phyloP scores from a whole-genome alignment of 1,284 basidiomycete species.

The Lentinus polychrous region DNA sequence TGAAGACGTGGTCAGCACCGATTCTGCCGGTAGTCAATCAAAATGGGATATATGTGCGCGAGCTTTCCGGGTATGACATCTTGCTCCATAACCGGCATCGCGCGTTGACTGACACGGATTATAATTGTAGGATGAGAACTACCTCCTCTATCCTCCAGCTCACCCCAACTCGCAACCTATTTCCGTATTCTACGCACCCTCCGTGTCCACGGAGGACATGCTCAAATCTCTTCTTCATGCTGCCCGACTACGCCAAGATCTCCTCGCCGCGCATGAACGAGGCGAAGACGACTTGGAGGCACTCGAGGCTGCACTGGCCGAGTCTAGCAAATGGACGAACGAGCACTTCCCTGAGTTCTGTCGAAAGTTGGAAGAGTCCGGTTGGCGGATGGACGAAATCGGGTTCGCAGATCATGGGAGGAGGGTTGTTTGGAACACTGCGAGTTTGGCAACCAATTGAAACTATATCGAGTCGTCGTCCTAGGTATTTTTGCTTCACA shows the following conservation, averaged over 20 bases:
- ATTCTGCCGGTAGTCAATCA: slow-evolving; percentile 13
- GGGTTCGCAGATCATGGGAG: slow-evolving; percentile 25
- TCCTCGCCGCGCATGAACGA: neutral
- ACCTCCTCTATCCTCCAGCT: slow-evolving; percentile 21
- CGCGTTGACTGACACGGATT: slow-evolving; percentile 4
- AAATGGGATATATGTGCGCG: slow-evolving; percentile 20
- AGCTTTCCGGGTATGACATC: slow-evolving; percentile 20
- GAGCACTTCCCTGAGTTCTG: slow-evolving; percentile 19
- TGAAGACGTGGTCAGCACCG: slow-evolving; percentile 16
- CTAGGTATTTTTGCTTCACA: neutral
- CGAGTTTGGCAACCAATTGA: neutral
- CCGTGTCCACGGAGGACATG: slow-evolving; percentile 22
- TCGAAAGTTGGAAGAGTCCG: slow-evolving; percentile 15
- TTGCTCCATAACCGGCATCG: neutral
- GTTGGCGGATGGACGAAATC: slow-evolving; percentile 25
- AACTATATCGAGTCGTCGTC: neutral
- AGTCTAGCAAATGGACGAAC: slow-evolving; percentile 14
- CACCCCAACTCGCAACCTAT: slow-evolving; percentile 10
- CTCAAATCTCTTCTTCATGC: slow-evolving; percentile 23
- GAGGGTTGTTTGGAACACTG: slow-evolving; percentile 11
- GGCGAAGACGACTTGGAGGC: neutral
- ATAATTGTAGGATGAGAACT: slow-evolving; percentile 19
- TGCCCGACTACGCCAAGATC: slow-evolving; percentile 15
- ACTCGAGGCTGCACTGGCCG: slow-evolving; percentile 12
- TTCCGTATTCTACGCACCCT: slow-evolving; percentile 21